A percentile compares a stretch with the other conserved stretches of the same genome.
Conservation (phyloP, 768 basidiomycete species). For the Inosperma sp. region DNA sequence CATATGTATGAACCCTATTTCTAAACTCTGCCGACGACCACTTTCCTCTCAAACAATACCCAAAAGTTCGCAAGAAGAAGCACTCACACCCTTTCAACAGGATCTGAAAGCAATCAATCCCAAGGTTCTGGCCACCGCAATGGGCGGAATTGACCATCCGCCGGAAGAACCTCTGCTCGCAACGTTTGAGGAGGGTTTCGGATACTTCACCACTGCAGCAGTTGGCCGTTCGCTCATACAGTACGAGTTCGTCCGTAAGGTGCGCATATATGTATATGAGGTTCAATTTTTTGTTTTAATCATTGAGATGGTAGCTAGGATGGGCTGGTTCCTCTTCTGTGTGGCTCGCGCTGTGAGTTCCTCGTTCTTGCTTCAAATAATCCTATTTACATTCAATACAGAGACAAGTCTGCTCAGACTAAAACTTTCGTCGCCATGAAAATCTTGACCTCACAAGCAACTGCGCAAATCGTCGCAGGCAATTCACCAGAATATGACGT, state of each 20-base stretch:
- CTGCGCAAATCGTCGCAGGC: background rate
- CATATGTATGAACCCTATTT: too few relatives aligned
- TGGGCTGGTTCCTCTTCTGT: background rate
- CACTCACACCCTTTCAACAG: background rate
- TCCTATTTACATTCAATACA: background rate
- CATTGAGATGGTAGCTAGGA: background rate
- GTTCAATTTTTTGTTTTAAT: too few relatives aligned
- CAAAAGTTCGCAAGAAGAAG: too few relatives aligned
- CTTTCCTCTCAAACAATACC: background rate
- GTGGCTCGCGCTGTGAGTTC: background rate
- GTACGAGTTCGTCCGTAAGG: too few relatives aligned
- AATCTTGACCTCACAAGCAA: background rate
- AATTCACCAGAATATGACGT: slow-evolving; percentile 12
- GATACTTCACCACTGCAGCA: too few relatives aligned
- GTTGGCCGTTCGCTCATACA: too few relatives aligned
- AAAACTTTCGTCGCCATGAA: background rate
- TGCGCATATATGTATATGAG: too few relatives aligned
- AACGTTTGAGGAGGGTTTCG: too few relatives aligned
- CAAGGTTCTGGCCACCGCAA: background rate
- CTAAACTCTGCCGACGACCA: background rate
- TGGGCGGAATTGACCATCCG: background rate
- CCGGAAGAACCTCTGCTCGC: background rate
- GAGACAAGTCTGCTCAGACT: background rate
- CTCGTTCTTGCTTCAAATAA: background rate
- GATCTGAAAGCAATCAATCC: background rate